These are phyloP conservation scores for Mrakia frigida DNA, from an alignment of 768 basidiomycete genomes.

Conservation along the genomic window DNA sequence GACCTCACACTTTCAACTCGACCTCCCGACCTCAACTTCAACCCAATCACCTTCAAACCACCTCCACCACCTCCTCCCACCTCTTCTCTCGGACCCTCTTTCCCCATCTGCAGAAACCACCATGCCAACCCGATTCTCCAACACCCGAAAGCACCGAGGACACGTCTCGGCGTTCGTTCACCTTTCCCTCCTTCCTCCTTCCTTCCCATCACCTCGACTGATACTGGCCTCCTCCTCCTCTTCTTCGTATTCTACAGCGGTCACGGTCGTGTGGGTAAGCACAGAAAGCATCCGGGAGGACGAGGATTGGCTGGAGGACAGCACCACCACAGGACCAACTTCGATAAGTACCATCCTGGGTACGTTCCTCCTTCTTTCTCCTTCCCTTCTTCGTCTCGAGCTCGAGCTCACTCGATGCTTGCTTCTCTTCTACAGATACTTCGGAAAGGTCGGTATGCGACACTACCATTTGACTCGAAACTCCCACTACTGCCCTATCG, in stretches of 20 bases:
- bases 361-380: slow-evolving; percentile 10
- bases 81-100: neutral
- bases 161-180: slow-evolving; percentile 74
- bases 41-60: neutral
- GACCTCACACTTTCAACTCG: too few species aligned
- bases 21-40: neutral
- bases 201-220: neutral
- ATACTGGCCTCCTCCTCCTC: neutral
- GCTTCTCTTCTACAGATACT: slow-evolving; percentile 61
- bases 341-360: slow-evolving; percentile 75
- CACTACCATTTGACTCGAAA: slow-evolving; percentile 94
- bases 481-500: slow-evolving; percentile 82
- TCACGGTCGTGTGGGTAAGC: slow-evolving; percentile 99
- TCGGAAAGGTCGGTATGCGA: slow-evolving; percentile 98
- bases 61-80: neutral
- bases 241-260: slow-evolving; percentile 48
- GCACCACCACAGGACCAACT: slow-evolving; percentile 98
- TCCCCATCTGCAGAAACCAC: slow-evolving; percentile 5
- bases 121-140: slow-evolving; percentile 84
- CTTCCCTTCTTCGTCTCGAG: neutral
- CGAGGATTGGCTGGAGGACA: slow-evolving; percentile 98
- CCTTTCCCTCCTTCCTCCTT: neutral
- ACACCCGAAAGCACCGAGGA: slow-evolving; percentile 98
- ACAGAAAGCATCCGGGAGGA: slow-evolving; percentile 99
- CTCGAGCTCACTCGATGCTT: slow-evolving; percentile 1